A percentile compares a stretch with the other conserved stretches of the same genome.
These are phyloP conservation scores for Sporothrix brasiliensis DNA, from an alignment of 2,329 filamentous ascomycete species.

Conservation along the genomic window DNA sequence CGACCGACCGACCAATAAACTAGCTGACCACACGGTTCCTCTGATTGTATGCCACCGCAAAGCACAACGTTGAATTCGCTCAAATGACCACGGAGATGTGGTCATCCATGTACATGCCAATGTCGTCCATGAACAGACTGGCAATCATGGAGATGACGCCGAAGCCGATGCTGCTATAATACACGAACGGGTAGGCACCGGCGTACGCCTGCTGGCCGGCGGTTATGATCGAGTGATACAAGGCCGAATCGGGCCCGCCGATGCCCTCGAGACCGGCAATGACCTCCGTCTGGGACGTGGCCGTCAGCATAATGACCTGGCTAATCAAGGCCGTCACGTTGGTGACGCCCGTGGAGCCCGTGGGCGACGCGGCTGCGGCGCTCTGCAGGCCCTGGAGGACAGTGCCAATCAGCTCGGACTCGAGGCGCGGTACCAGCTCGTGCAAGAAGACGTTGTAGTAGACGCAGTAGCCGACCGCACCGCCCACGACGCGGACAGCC, in stretches of 20 bases:
- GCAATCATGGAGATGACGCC: conserved; percentile 60
- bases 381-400: conserved; percentile 46
- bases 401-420: conserved; percentile 53
- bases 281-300: conserved; percentile 53
- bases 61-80: background rate
- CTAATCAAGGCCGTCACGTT: conserved; percentile 30
- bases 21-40: background rate
- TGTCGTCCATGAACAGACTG: conserved; percentile 61
- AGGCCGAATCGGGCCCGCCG: conserved; percentile 41
- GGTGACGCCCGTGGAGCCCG: conserved; percentile 6
- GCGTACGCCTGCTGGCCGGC: conserved; percentile 62
- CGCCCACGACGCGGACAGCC: conserved; percentile 69
- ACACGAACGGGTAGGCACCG: conserved; percentile 62
- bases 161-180: conserved; percentile 63
- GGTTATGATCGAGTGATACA: conserved; percentile 50
- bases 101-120: conserved; percentile 61
- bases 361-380: conserved; percentile 48
- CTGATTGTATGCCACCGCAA: background rate
- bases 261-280: conserved; percentile 57
- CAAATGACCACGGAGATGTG: conserved; percentile 57
- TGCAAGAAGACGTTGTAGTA: conserved; percentile 59
- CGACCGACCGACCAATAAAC: background rate
- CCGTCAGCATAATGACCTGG: conserved; percentile 57
- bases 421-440: conserved; percentile 51
- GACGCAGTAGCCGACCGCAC: conserved; percentile 64